Evolutionary conservation across 2,329 filamentous ascomycete genomes (phyloP).

Genomic region (Pezicula carpinea): DNA sequence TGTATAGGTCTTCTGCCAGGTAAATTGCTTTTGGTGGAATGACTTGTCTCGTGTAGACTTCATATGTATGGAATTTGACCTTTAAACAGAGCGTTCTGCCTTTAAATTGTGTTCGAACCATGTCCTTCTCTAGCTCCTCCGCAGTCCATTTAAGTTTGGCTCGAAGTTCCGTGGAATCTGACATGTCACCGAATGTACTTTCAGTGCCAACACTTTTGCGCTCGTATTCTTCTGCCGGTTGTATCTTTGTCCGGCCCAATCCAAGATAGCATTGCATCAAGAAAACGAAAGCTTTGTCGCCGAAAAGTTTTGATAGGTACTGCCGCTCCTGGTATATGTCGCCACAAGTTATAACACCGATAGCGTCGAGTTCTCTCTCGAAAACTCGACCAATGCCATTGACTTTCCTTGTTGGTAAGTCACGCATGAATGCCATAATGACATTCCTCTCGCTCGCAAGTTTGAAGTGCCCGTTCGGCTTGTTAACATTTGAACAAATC

Average conservation of each 20-base stretch:
- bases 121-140: slow-evolving; percentile 80
- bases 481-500: slow-evolving; percentile 92
- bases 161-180: slow-evolving; percentile 60
- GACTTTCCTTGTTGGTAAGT: slow-evolving; percentile 81
- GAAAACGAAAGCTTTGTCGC: slow-evolving; percentile 87
- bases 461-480: slow-evolving; percentile 87
- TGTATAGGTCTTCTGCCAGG: slow-evolving; percentile 77
- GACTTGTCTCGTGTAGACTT: slow-evolving; percentile 80
- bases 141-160: slow-evolving; percentile 78
- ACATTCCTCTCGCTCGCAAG: slow-evolving; percentile 66
- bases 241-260: slow-evolving; percentile 76
- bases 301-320: slow-evolving; percentile 73
- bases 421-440: slow-evolving; percentile 82
- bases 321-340: slow-evolving; percentile 78
- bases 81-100: slow-evolving; percentile 90
- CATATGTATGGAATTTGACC: slow-evolving; percentile 90
- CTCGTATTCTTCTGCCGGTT: slow-evolving; percentile 84
- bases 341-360: slow-evolving; percentile 83
- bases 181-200: slow-evolving; percentile 81
- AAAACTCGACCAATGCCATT: slow-evolving; percentile 94
- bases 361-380: slow-evolving; percentile 82
- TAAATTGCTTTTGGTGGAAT: slow-evolving; percentile 68
- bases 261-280: slow-evolving; percentile 80
- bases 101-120: slow-evolving; percentile 75
- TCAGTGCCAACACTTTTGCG: slow-evolving; percentile 94